A percentile compares a stretch with the other conserved stretches of the same genome.
These are phyloP conservation scores for Calcarisporium arbuscula DNA, from an alignment of 2,329 filamentous ascomycete species.

Conservation along the genomic window DNA sequence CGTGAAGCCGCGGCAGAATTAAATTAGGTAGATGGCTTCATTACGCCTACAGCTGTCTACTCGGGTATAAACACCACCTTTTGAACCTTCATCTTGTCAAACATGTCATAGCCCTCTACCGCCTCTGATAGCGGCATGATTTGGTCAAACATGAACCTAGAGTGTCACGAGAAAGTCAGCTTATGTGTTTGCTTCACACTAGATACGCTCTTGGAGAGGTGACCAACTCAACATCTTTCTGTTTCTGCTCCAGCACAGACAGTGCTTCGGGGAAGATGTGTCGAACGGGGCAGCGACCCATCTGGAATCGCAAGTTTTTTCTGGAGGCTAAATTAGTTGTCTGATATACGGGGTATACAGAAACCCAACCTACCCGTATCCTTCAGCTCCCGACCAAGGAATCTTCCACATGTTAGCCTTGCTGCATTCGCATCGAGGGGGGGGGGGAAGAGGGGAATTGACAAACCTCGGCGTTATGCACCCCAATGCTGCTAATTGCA, in stretches of 20 bases:
- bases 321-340: constrained; percentile 28
- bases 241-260: constrained; percentile 57
- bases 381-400: constrained; percentile 59
- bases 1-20: constrained; percentile 81
- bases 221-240: constrained; percentile 58
- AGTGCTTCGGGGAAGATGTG: constrained; percentile 63
- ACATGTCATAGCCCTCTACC: constrained; percentile 62
- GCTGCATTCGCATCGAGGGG: no score
- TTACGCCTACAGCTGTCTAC: no score
- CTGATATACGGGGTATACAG: background rate
- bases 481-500: constrained; percentile 67
- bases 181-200: background rate
- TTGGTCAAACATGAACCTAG: constrained; percentile 72
- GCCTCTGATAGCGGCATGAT: constrained; percentile 65
- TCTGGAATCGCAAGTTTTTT: constrained; percentile 68
- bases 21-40: no score
- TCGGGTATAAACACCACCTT: constrained; percentile 67
- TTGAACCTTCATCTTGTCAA: constrained; percentile 66
- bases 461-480: constrained; percentile 64
- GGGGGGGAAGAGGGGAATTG: background rate
- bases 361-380: constrained; percentile 40
- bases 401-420: constrained; percentile 39
- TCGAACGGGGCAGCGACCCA: constrained; percentile 71
- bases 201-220: background rate
- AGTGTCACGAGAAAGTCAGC: no score